A percentile compares a stretch with the other conserved stretches of the same genome.
Evolutionary conservation across 2,329 filamentous ascomycete genomes (phyloP).

Genomic region (Epichloe glyceriae): DNA sequence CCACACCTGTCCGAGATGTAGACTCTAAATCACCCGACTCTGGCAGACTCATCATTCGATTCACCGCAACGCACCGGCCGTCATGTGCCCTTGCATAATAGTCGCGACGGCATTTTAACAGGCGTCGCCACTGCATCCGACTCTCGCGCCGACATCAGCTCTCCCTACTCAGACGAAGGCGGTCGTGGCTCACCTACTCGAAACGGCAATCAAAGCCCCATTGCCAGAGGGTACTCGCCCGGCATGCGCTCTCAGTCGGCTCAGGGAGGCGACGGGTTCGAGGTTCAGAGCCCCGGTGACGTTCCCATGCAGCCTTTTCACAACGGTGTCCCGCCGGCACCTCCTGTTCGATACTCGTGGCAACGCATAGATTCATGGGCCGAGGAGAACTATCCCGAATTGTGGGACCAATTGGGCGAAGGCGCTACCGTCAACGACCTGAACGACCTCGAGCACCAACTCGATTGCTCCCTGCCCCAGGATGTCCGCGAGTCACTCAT

Average conservation of each 20-base stretch:
- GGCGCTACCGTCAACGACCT: conserved; percentile 88
- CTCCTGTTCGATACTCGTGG: conserved; percentile 84
- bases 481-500: conserved; percentile 87
- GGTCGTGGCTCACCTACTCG: conserved; percentile 38
- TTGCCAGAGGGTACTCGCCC: conserved; percentile 70
- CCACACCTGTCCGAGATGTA: background rate
- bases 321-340: conserved; percentile 80
- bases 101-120: conserved; percentile 68
- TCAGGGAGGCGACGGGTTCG: conserved; percentile 52
- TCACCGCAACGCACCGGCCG: conserved; percentile 84
- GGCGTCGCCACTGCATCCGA: conserved; percentile 83
- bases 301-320: conserved; percentile 95
- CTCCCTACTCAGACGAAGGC: conserved; percentile 64
- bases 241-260: conserved; percentile 72
- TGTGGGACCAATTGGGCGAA: conserved; percentile 86
- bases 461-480: conserved; percentile 86
- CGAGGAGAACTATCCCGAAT: conserved; percentile 88
- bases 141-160: conserved; percentile 72
- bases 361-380: conserved; percentile 86
- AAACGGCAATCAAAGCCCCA: conserved; percentile 34
- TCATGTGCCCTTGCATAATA: conserved; percentile 78
- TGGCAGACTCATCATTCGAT: conserved; percentile 75
- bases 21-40: background rate
- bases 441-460: conserved; percentile 90
- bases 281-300: conserved; percentile 62